Conservation (phyloP, 768 basidiomycete genomes). For the Boletus vinaceobasis region DNA sequence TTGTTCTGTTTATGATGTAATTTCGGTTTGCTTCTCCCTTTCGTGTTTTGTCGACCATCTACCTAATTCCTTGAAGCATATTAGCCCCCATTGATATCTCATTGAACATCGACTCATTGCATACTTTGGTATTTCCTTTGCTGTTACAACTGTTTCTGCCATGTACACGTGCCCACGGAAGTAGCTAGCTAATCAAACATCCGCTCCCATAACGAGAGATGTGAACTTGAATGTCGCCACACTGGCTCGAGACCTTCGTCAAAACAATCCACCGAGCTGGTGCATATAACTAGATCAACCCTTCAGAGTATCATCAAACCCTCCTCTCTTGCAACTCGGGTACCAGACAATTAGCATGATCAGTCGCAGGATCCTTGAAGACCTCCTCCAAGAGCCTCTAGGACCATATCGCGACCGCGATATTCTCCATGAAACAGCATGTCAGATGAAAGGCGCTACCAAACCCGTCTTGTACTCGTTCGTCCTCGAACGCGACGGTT, state of each 20-base stretch:
- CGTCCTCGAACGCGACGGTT: conserved; percentile 24
- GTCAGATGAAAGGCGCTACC: conserved; percentile 10
- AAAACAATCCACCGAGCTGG: neutral
- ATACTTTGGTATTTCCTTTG: conserved; percentile 28
- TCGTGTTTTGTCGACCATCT: conserved; percentile 24
- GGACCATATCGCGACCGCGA: conserved; percentile 31
- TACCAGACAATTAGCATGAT: conserved; percentile 12
- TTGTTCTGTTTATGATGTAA: conserved; percentile 29
- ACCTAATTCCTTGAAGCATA: conserved; percentile 23
- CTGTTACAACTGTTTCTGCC: conserved; percentile 27
- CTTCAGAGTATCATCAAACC: neutral
- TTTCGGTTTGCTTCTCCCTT: conserved; percentile 20
- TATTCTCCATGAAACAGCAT: conserved; percentile 18
- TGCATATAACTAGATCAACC: neutral
- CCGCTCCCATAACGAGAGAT: neutral
- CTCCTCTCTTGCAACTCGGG: neutral
- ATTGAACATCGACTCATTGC: conserved; percentile 25
- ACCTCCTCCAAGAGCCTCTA: conserved; percentile 26
- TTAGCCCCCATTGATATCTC: conserved; percentile 21
- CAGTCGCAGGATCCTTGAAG: conserved; percentile 15
- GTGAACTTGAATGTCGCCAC: neutral
- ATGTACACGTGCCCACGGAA: conserved; percentile 27
- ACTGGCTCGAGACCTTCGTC: neutral
- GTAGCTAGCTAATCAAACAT: conserved; percentile 20
- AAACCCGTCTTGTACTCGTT: conserved; percentile 29